Base-by-base conservation (phyloP, 192 early-diverging fungal genomes). In the Backusella westeae region DNA sequence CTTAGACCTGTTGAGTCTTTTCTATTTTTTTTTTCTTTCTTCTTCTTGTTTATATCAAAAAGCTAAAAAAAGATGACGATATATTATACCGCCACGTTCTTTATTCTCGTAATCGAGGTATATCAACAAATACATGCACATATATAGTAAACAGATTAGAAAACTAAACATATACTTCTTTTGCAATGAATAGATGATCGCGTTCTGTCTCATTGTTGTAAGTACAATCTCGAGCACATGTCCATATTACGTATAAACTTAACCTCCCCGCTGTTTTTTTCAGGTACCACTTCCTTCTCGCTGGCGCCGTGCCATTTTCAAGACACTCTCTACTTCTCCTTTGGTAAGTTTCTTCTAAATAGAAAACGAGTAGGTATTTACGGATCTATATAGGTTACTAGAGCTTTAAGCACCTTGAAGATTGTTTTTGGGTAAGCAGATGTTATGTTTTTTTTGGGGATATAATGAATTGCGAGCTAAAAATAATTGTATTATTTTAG, bases 231-330 rank as follows among this genome's bases (percentile, higher is more conserved):
- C 23, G 9, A 56, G 8, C 41, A 21, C 1, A 14, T 26, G n/a
- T 1, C 8, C 12, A 53, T 23, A 75, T 68, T 36, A 3, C 38
- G 8, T 39, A 10, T 3, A 9, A 7, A 68, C 17, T 52, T 29
- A 41, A 32, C 10, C 2, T 49, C 1, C 6, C 19, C 3, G 36
- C 1, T 46, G 4, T 32, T 10, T 69, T 10, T 69, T 69, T 14
- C 80, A 89, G 88, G 49, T 89, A 41, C 88, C 88, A 34, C 70
- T 89, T 32, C 88, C 88, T n/a, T 79, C 74, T 71, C 78, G 80
- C n/a, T 87, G 86, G 86, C 78, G 88, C 77, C 76, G 85, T 67
- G 80, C 77, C 0, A 71, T 89, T 70, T 77, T 89, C 34, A 87
- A 84, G 38, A 82, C 82, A 56, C 34, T 87, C 15, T 80, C 88